phyloP scores from a whole-genome alignment of 1,139 yeast genomes.

The Lodderomyces oxycetoniae region DNA sequence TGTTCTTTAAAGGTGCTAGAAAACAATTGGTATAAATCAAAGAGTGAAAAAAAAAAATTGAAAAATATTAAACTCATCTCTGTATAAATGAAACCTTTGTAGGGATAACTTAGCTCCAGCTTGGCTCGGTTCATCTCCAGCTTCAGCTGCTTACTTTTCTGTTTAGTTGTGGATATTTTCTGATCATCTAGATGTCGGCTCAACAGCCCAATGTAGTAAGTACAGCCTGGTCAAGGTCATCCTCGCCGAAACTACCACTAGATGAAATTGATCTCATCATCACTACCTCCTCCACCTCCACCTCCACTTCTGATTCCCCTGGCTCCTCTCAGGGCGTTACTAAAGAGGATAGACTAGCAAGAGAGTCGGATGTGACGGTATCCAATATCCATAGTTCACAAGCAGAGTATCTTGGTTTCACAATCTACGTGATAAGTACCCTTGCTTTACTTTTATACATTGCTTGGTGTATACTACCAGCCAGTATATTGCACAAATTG shows the following conservation, averaged over 20 bases:
- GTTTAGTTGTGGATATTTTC: no score
- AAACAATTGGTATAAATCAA: constrained; percentile 59
- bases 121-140: no score
- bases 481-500: constrained; percentile 42
- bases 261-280: constrained; percentile 1
- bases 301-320: no score
- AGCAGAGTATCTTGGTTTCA: constrained; percentile 80
- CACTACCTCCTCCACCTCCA: no score
- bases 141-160: no score
- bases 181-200: no score
- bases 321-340: not conserved
- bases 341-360: constrained; percentile 51
- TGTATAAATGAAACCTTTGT: no score
- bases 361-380: constrained; percentile 73
- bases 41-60: not conserved
- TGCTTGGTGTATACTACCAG: constrained; percentile 70
- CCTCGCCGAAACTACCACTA: constrained; percentile 9
- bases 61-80: no score
- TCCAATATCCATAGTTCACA: constrained; percentile 34
- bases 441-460: constrained; percentile 50
- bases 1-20: constrained; percentile 81
- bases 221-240: constrained; percentile 9
- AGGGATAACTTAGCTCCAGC: no score
- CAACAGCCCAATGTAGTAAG: no score
- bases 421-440: constrained; percentile 61